These are phyloP conservation scores for Tympanopsis confertula DNA, from an alignment of 2,329 filamentous ascomycete genomes.

Conservation along the genomic window DNA sequence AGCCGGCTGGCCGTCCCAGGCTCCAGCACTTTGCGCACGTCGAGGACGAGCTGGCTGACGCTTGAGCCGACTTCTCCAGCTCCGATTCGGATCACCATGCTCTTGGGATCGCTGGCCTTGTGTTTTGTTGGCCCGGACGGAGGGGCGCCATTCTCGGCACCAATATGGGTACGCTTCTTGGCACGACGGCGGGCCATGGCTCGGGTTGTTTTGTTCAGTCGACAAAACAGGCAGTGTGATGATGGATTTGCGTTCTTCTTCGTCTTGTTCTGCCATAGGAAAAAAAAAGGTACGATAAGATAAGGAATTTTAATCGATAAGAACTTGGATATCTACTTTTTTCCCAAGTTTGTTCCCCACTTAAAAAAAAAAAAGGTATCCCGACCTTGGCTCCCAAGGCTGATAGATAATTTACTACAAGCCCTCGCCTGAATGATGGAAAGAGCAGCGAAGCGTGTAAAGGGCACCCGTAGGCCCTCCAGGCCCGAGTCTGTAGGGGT, in stretches of 20 bases:
- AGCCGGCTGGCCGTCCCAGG: conserved; percentile 81
- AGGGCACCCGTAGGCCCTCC: too few species aligned
- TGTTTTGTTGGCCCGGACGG: conserved; percentile 37
- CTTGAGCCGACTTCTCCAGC: conserved; percentile 86
- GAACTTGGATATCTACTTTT: too few species aligned
- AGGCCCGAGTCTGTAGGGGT: too few species aligned
- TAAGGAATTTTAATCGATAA: too few species aligned
- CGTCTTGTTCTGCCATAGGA: conserved; percentile 4
- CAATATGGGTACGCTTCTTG: conserved; percentile 81
- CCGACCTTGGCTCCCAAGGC: too few species aligned
- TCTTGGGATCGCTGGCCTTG: conserved; percentile 68
- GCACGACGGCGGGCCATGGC: conserved; percentile 68
- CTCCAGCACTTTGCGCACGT: conserved; percentile 90
- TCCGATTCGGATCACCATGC: conserved; percentile 96
- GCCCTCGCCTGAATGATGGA: too few species aligned
- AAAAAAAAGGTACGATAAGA: conserved; percentile 21
- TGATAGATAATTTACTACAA: too few species aligned
- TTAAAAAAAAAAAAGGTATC: too few species aligned
- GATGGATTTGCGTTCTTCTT: background rate
- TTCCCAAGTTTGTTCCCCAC: too few species aligned
- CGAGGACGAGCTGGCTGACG: conserved; percentile 80
- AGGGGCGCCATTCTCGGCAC: conserved; percentile 48
- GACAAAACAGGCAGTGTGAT: too few species aligned
- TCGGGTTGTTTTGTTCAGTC: too few species aligned
- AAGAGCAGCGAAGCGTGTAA: too few species aligned